Base-by-base conservation (phyloP, 2,329 filamentous ascomycete species). In the Pseudohalonectria lignicola region DNA sequence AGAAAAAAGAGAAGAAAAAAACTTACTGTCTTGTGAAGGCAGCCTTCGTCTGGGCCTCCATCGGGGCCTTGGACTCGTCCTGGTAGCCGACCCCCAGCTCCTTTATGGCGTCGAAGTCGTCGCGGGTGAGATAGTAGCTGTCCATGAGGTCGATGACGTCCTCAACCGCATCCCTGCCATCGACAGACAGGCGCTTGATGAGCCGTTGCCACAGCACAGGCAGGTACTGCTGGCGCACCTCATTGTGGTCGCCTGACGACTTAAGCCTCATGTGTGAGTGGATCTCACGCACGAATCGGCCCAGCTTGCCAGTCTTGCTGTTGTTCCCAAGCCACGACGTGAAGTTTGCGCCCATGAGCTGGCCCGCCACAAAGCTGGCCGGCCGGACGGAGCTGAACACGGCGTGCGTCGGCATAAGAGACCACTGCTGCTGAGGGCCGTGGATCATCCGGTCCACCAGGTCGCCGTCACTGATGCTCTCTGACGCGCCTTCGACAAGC, bases 391-490 rank as follows among this genome's bases (percentile, higher is more conserved):
- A 93, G 54, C 88, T 94, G 64, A 96, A 95, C 29, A 95, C 73
- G 19, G 88, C 92, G 59, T 98, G 92, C 2, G 86, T 83, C 12
- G 92, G 92, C 92, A 98, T 98, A 44, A 98, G 64, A 53, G 85
- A 92, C 92, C 92, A 98, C 45, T 98, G 92, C 55, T 98, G 92
- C 55, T 98, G 92, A 32, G 86, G 86, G 19, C 92, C 92, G 57
- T 98, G 92, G 42, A 98, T 98, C 90, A 98, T 95, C 37, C 86
- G 76, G 58, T 98, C 92, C 3, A 96, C 86, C 26, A 98, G 66
- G 56, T 98, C 92, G 43, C 92, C 92, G 53, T 98, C 92, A 52
- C 87, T 95, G 61, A 98, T 98, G 54, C 88, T 95, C 54, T 93
- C 83, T 4, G 92, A 88, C 4, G 92, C 92, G 50, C 85, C 75